Conservation (phyloP, 371 early-diverging fungal genomes). For the Rhizopus delemar region DNA sequence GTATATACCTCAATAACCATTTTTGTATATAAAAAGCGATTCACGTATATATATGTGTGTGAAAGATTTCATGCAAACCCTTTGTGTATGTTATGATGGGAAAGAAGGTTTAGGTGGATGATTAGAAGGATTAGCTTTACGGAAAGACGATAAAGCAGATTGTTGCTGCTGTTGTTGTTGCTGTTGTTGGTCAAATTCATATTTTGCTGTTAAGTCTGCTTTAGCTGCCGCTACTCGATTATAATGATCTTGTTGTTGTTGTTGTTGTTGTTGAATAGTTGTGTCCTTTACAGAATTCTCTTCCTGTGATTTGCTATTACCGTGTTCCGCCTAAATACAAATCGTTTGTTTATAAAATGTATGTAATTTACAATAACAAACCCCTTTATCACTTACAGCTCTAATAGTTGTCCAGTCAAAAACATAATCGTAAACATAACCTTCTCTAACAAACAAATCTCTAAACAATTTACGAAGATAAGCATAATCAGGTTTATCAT, state of each 20-base stretch:
- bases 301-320: too few species aligned
- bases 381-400: constrained; percentile 9
- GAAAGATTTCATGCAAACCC: background rate
- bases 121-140: constrained; percentile 2
- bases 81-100: background rate
- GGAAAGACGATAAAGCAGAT: background rate
- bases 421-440: constrained; percentile 94
- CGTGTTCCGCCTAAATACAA: too few species aligned
- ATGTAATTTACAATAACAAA: too few species aligned
- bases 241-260: background rate
- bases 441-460: constrained; percentile 93
- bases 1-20: too few species aligned
- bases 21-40: too few species aligned
- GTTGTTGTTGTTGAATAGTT: background rate
- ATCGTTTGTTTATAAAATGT: too few species aligned
- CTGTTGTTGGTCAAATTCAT: background rate
- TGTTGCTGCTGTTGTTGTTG: background rate
- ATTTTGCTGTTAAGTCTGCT: background rate
- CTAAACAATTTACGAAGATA: constrained; percentile 96
- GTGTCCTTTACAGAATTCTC: too few species aligned
- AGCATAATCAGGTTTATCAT: constrained; percentile 98
- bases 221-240: background rate
- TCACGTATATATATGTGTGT: background rate
- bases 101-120: background rate
- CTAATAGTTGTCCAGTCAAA: constrained; percentile 92